Conservation (phyloP, 257 asterid genomes). For the Solanum dulcamara region DNA sequence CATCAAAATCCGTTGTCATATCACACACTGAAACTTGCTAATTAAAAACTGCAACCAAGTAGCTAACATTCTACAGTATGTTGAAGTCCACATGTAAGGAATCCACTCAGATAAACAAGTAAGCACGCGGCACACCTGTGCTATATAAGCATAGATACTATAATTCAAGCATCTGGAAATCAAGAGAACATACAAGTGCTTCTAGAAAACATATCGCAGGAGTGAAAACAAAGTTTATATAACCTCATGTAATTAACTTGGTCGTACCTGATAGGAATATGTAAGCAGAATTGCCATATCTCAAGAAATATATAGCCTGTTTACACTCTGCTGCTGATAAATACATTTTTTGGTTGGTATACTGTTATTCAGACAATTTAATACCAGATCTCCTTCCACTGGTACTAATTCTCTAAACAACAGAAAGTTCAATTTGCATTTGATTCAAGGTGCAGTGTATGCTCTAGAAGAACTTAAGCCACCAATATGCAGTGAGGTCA, state of each 20-base stretch:
- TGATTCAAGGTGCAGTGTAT: neutral
- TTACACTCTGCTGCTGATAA: neutral
- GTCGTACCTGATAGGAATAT: neutral
- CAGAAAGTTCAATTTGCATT: neutral
- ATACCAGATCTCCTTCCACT: neutral
- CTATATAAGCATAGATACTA: neutral
- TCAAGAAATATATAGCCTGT: neutral
- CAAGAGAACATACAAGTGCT: neutral
- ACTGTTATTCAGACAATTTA: neutral
- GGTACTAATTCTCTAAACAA: neutral
- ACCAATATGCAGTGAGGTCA: neutral
- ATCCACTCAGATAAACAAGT: neutral
- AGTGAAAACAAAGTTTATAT: neutral
- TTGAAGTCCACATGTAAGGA: neutral
- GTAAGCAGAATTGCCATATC: neutral
- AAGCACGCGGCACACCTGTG: neutral
- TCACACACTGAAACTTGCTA: neutral
- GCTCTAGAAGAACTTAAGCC: neutral
- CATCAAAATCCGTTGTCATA: slow-evolving; percentile 11
- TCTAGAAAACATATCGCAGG: neutral
- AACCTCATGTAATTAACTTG: neutral
- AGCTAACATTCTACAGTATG: neutral
- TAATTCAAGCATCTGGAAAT: neutral
- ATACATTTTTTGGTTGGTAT: neutral
- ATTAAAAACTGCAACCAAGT: neutral